Base-by-base conservation (phyloP, 225 moss, liverwort and hornwort genomes). In the Sphagnum tenellum region DNA sequence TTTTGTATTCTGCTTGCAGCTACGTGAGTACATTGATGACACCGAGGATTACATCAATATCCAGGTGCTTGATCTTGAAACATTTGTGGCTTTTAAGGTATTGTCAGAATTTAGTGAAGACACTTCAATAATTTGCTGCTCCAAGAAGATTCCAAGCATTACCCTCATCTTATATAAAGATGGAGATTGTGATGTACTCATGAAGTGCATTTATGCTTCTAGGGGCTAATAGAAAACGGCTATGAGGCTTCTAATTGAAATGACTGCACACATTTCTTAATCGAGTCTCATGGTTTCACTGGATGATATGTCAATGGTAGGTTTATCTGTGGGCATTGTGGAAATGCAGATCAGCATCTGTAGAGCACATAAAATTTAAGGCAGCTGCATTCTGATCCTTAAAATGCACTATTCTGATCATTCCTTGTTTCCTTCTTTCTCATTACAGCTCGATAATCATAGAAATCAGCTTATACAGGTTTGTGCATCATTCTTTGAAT, bases 391-490 rank as follows among this genome's bases (percentile, higher is more conserved):
- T 78, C 51, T 73, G 71, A 71, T 86, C 79, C 61, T 82, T 62
- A 75, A 61, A 79, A 77, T 82, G 76, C 69, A 70, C 77, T 80
- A 63, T 80, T 79, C 80, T 78, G 80, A 78, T 78, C 71, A 73
- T 69, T 78, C 74, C 74, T 75, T 76, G 78, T 77, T 78, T 78
- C 75, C 76, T 76, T 9, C 65, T 78, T 80, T 87, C 76, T 10
- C 47, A 45, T 66, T 75, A 82, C 98, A 99, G 98, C 87, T 99
- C 49, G 98, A 99, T 75, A 99, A 99, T 62, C 90, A 99, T 71
- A 90, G 93, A 60, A 99, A 99, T 80, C 90, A 92, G 58, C 93
- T 99, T 47, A 99, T 99, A 73, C 98, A 99, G 98, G 98, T 90
- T 71, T 64, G 6, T 49, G 29, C 29, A 29, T 29, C 29, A 29